Evolutionary conservation across 2,329 filamentous ascomycete genomes (phyloP).

Genomic region (Chaetomiaceae sp.): DNA sequence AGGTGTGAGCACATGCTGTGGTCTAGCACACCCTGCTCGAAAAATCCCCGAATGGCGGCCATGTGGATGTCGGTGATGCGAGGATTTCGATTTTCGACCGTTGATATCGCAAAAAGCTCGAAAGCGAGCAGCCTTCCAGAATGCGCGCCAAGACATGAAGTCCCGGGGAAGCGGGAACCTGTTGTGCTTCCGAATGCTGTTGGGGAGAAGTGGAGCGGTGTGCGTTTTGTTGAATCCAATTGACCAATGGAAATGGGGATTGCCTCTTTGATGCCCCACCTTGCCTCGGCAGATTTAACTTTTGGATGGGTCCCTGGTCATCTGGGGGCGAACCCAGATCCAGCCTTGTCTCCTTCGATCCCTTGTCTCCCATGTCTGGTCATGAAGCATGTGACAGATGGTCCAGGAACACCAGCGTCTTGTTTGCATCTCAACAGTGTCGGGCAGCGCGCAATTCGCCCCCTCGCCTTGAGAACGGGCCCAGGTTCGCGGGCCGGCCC

Average conservation of each 20-base stretch:
- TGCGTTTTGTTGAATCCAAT: conserved; percentile 21
- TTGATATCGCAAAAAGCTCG: no score
- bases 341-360: background rate
- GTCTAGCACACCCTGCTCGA: no score
- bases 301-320: no score
- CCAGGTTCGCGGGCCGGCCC: conserved; percentile 8
- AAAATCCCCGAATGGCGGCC: no score
- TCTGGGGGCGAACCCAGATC: background rate
- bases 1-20: background rate
- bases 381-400: conserved; percentile 13
- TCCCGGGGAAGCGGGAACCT: conserved; percentile 17
- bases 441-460: background rate
- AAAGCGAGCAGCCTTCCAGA: background rate
- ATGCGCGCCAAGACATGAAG: conserved; percentile 15
- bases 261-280: background rate
- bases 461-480: background rate
- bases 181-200: conserved; percentile 17
- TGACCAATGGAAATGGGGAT: conserved; percentile 13
- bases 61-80: no score
- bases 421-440: background rate
- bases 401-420: background rate
- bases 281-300: conserved; percentile 1
- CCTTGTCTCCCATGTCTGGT: background rate
- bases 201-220: conserved; percentile 19
- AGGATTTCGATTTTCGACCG: no score